phyloP scores from a whole-genome alignment of 495 filamentous ascomycete genomes.

The Penicillium nucicola region DNA sequence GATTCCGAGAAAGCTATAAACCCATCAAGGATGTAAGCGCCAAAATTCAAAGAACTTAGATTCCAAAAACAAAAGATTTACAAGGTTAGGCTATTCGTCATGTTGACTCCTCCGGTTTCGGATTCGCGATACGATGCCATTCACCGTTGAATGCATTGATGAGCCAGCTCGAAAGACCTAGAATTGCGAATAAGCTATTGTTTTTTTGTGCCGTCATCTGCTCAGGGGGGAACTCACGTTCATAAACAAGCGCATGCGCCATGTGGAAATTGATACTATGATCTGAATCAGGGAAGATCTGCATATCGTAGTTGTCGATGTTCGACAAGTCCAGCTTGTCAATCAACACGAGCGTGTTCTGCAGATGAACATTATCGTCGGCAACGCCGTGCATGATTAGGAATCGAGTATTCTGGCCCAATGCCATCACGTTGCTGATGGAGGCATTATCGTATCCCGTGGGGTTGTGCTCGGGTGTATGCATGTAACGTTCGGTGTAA shows the following conservation, averaged over 20 bases:
- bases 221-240: conserved; percentile 72
- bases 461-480: conserved; percentile 78
- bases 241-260: conserved; percentile 88
- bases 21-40: not conserved
- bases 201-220: conserved; percentile 1
- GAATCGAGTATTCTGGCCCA: conserved; percentile 76
- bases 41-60: not conserved
- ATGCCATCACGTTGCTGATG: conserved; percentile 66
- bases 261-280: conserved; percentile 96
- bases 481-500: conserved; percentile 96
- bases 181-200: conserved; percentile 20
- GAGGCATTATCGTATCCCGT: conserved; percentile 72
- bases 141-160: conserved; percentile 97
- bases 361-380: conserved; percentile 96
- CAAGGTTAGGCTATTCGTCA: conserved; percentile 23
- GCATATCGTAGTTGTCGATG: conserved; percentile 94
- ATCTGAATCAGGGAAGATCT: conserved; percentile 94
- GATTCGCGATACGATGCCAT: conserved; percentile 72
- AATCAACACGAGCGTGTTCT: conserved; percentile 82
- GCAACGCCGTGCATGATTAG: conserved; percentile 91
- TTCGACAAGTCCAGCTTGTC: conserved; percentile 81
- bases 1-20: not conserved
- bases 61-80: conserved; percentile 7
- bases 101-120: conserved; percentile 53
- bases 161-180: conserved; percentile 88